A percentile compares a stretch with the other conserved stretches of the same genome.
These are phyloP conservation scores for Boletus subcaerulescens DNA, from an alignment of 768 basidiomycete genomes.

Conservation along the genomic window DNA sequence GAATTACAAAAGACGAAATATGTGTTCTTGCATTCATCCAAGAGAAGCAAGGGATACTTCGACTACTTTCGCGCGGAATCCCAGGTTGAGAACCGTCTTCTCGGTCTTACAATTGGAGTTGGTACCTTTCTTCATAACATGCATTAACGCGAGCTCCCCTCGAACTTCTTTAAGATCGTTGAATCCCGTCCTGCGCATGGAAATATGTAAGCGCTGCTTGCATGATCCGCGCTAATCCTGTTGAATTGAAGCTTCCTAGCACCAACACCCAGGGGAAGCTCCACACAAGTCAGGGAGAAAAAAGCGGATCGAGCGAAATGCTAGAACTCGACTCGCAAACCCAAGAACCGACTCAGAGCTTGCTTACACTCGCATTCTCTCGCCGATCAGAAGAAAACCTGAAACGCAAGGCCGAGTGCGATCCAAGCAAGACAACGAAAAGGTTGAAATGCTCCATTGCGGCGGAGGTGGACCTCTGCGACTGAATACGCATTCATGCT, in stretches of 20 bases:
- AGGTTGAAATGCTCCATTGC: conserved; percentile 73
- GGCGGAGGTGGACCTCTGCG: conserved; percentile 68
- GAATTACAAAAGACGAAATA: conserved; percentile 57
- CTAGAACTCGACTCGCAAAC: conserved; percentile 34
- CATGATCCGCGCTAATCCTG: neutral
- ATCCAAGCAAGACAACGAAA: conserved; percentile 37
- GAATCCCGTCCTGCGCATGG: conserved; percentile 10
- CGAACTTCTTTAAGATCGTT: conserved; percentile 5
- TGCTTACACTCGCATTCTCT: conserved; percentile 11
- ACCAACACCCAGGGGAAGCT: neutral
- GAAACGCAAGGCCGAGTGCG: conserved; percentile 34
- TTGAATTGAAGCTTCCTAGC: neutral
- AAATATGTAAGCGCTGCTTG: conserved; percentile 7
- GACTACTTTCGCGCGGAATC: conserved; percentile 69
- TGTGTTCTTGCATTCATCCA: conserved; percentile 50
- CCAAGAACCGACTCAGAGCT: conserved; percentile 39
- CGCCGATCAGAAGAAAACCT: conserved; percentile 23
- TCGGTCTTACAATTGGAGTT: conserved; percentile 61
- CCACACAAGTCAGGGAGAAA: neutral
- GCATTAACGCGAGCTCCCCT: neutral
- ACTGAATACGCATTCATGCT: conserved; percentile 37
- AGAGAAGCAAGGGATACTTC: conserved; percentile 45
- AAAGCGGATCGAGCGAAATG: neutral
- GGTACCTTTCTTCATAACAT: conserved; percentile 15
- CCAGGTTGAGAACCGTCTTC: conserved; percentile 54